Conservation (phyloP, 2,329 filamentous ascomycete genomes). For the Aspergillus neoniger region DNA sequence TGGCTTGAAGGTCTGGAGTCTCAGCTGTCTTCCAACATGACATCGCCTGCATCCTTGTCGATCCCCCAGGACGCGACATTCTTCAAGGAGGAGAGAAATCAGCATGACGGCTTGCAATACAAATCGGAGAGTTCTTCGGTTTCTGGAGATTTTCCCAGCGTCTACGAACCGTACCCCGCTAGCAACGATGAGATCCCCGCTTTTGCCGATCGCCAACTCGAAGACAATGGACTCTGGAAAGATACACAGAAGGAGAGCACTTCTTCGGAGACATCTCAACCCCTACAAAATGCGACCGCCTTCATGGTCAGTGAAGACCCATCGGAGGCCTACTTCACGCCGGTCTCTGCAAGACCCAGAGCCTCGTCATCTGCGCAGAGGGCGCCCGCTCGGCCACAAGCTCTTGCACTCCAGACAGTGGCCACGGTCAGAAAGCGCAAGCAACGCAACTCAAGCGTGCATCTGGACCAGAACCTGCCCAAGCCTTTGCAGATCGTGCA, state of each 20-base stretch:
- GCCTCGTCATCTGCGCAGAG: conserved; percentile 28
- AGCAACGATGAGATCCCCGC: conserved; percentile 33
- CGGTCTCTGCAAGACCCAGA: conserved; percentile 27
- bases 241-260: conserved; percentile 27
- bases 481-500: conserved; percentile 47
- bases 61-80: conserved; percentile 20
- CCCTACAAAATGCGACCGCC: conserved; percentile 32
- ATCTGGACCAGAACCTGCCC: conserved; percentile 31
- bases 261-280: conserved; percentile 28
- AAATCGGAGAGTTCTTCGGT: conserved; percentile 42
- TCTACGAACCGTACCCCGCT: conserved; percentile 38
- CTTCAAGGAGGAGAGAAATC: conserved; percentile 21
- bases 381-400: conserved; percentile 28
- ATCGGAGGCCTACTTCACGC: conserved; percentile 32
- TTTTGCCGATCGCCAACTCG: conserved; percentile 33
- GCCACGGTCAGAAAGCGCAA: conserved; percentile 40
- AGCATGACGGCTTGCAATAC: conserved; percentile 35
- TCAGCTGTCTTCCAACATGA: conserved; percentile 34
- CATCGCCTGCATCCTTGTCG: conserved; percentile 28
- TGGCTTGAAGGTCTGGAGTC: conserved; percentile 39
- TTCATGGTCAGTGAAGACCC: conserved; percentile 41
- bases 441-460: conserved; percentile 30
- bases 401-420: conserved; percentile 35
- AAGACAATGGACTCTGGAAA: conserved; percentile 37
- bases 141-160: conserved; percentile 36